phyloP scores from a whole-genome alignment of 2,329 filamentous ascomycete genomes.

The Penicillium digitatum region DNA sequence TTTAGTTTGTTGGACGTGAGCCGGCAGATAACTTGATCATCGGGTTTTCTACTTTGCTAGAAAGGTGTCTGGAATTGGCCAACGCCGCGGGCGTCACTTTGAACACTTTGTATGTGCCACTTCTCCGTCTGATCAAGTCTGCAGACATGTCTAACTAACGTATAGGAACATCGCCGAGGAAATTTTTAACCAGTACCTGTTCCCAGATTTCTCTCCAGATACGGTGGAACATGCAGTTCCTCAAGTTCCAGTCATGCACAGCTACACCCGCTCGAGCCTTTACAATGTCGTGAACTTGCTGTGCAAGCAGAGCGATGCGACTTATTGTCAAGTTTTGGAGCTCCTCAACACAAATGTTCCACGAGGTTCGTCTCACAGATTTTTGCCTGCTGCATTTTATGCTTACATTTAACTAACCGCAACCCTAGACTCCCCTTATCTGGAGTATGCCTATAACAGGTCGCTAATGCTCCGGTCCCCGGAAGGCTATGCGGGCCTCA shows the following conservation, averaged over 20 bases:
- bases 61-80: conserved; percentile 41
- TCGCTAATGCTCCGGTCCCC: conserved; percentile 65
- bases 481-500: conserved; percentile 82
- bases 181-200: conserved; percentile 63
- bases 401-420: neutral
- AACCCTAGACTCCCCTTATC: conserved; percentile 37
- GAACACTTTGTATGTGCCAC: conserved; percentile 32
- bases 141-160: neutral
- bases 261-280: conserved; percentile 55
- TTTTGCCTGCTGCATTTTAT: neutral
- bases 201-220: conserved; percentile 51
- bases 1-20: conserved; percentile 46
- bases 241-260: conserved; percentile 51
- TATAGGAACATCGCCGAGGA: conserved; percentile 45
- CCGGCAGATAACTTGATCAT: conserved; percentile 42
- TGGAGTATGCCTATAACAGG: conserved; percentile 61
- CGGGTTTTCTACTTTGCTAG: conserved; percentile 44
- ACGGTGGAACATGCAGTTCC: conserved; percentile 30
- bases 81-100: conserved; percentile 30
- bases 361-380: conserved; percentile 37
- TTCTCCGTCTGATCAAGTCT: neutral
- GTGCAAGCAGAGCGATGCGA: conserved; percentile 46
- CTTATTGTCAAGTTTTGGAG: conserved; percentile 52
- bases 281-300: conserved; percentile 59
- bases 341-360: conserved; percentile 51